Evolutionary conservation across 345 rosid genomes (phyloP), one percentile per base, ranked within the genome.

Genomic region (Brassica nigra): DNA sequence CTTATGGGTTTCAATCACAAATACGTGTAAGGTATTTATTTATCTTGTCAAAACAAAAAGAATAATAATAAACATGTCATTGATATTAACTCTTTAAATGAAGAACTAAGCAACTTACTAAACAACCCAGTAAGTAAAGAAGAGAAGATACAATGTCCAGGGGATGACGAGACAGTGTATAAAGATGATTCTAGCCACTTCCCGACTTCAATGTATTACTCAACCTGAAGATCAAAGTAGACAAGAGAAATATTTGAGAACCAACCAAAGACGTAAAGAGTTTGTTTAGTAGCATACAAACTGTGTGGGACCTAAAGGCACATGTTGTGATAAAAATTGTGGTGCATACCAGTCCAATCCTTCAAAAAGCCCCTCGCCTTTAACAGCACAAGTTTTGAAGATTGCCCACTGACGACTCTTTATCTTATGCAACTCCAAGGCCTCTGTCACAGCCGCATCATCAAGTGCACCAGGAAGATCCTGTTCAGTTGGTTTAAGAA

Each of bases 391-490:
- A 65, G 90, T 88, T 85, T 88, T 88, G 75, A 89, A 89, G 59
- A 88, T 89, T 65, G 89, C 83, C 91, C 93, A 85, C 52, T 86
- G 91, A 36, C 88, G 84, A 77, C 73, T 88, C 84, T 89, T 89
- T 16, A 88, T 83, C 83, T 89, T 89, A 79, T 86, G 93, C 77
- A 83, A 79, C 76, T 88, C 92, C 83, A 83, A 86, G 44, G 89
- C 85, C 75, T 85, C 90, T 1, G 90, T 84, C 62, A 88, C 86
- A 73, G 87, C 89, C 4, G 90, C 90, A 62, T 80, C 92, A 59
- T 87, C 92, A 36, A 88, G 84, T 68, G 90, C 92, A 64, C 88
- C 92, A 57, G 92, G 92, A 70, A 88, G 90, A 86, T 88, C 92
- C 74, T 79, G 74, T 59, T 8, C 4, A 34, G 1, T 37, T 15